phyloP scores from a whole-genome alignment of 176 grass and related monocot species.

The Phyllostachys edulis region DNA sequence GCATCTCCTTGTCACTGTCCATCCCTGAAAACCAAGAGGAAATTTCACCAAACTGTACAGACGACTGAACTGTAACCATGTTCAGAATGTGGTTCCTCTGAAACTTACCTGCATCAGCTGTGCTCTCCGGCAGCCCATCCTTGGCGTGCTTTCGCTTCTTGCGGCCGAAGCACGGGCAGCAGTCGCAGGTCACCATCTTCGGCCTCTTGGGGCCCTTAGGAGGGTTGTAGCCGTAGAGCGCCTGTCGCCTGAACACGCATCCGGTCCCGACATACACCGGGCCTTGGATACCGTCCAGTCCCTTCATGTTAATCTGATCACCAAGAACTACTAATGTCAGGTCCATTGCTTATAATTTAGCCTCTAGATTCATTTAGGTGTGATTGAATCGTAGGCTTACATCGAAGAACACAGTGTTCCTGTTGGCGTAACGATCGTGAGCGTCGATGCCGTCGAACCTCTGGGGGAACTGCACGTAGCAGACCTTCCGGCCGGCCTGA shows the following conservation, averaged over 20 bases:
- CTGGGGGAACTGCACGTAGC: slow-evolving; percentile 98
- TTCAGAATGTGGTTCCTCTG: neutral
- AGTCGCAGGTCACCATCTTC: slow-evolving; percentile 94
- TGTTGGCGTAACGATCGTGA: slow-evolving; percentile 89
- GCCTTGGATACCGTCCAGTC: slow-evolving; percentile 91
- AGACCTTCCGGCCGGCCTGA: slow-evolving; percentile 77
- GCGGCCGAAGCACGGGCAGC: slow-evolving; percentile 94
- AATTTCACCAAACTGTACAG: neutral
- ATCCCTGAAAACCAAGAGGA: slow-evolving; percentile 37
- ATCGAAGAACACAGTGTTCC: slow-evolving; percentile 99
- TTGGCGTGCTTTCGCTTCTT: slow-evolving; percentile 78
- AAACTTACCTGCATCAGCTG: slow-evolving; percentile 49
- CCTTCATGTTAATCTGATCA: slow-evolving; percentile 97
- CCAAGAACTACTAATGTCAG: neutral
- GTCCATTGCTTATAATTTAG: neutral
- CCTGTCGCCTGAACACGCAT: slow-evolving; percentile 92
- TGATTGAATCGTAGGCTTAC: slow-evolving; percentile 34
- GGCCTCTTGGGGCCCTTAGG: slow-evolving; percentile 89
- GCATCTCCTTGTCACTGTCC: slow-evolving; percentile 80
- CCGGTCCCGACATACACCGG: slow-evolving; percentile 95
- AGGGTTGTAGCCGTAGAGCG: slow-evolving; percentile 96
- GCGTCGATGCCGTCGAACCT: slow-evolving; percentile 95
- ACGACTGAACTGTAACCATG: neutral
- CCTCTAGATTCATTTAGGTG: neutral
- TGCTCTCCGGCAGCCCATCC: slow-evolving; percentile 55